These are phyloP conservation scores for Wickerhamiella galacta DNA, from an alignment of 805 yeast species.

Conservation along the genomic window DNA sequence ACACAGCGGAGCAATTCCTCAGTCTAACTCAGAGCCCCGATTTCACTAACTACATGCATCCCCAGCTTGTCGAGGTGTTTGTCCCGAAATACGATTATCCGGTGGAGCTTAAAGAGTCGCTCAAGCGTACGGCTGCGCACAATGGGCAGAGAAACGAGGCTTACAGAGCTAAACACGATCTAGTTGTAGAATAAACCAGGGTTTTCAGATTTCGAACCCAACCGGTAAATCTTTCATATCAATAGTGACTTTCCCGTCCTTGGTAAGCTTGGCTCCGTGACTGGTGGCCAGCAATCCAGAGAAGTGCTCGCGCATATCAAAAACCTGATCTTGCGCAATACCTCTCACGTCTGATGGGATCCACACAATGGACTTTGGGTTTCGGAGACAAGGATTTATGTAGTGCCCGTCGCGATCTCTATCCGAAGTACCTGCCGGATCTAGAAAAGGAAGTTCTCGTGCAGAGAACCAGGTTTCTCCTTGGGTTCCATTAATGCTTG, in stretches of 20 bases:
- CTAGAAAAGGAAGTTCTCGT: too few relatives aligned
- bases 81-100: constrained; percentile 49
- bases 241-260: constrained; percentile 7
- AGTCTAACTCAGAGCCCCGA: constrained; percentile 24
- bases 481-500: too few relatives aligned
- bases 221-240: too few relatives aligned
- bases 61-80: constrained; percentile 42
- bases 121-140: too few relatives aligned
- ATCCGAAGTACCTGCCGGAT: too few relatives aligned
- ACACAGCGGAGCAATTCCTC: constrained; percentile 26
- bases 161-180: too few relatives aligned
- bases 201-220: too few relatives aligned
- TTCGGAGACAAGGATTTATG: constrained; percentile 19
- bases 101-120: constrained; percentile 35
- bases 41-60: constrained; percentile 20
- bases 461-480: too few relatives aligned
- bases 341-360: constrained; percentile 28
- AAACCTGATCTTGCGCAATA: constrained; percentile 22
- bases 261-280: constrained; percentile 15
- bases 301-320: constrained; percentile 14
- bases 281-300: constrained; percentile 17
- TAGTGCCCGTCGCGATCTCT: too few relatives aligned
- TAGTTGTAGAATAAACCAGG: too few relatives aligned
- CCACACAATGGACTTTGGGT: constrained; percentile 26
- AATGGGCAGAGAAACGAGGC: too few relatives aligned